Conservation (phyloP, 257 asterid species). For the Catharanthus roseus region DNA sequence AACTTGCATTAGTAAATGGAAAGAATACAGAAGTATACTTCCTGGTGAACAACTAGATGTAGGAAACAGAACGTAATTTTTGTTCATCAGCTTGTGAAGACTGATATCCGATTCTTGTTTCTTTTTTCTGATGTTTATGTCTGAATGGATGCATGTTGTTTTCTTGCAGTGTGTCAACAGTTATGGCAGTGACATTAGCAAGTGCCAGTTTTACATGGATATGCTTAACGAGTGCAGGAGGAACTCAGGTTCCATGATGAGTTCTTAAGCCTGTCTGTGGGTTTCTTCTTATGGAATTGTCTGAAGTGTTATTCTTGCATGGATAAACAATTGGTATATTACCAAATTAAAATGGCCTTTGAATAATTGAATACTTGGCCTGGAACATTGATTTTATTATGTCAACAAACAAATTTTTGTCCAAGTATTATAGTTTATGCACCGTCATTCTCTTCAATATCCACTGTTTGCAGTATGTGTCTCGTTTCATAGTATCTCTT, state of each 20-base stretch:
- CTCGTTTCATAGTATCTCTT: too few species aligned
- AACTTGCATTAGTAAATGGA: background rate
- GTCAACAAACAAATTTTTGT: background rate
- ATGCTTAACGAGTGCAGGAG: slow-evolving; percentile 73
- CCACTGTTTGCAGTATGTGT: too few species aligned
- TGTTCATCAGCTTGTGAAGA: background rate
- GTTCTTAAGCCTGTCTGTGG: background rate
- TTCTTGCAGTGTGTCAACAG: slow-evolving; percentile 57
- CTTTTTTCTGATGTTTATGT: background rate
- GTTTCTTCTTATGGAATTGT: too few species aligned
- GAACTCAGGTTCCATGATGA: slow-evolving; percentile 56
- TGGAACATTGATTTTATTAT: too few species aligned
- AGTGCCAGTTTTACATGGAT: slow-evolving; percentile 87
- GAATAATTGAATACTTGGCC: background rate
- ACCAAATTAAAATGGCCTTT: background rate
- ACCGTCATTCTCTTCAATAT: background rate
- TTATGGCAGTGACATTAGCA: slow-evolving; percentile 65
- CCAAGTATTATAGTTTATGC: background rate
- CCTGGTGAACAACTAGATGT: background rate
- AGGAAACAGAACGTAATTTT: background rate
- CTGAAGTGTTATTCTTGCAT: background rate
- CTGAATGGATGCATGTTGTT: background rate
- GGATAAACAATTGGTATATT: background rate
- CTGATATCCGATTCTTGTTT: too few species aligned
- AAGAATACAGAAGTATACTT: background rate